Base-by-base conservation (phyloP, 139 green algal species). In the Chlorella sp. region DNA sequence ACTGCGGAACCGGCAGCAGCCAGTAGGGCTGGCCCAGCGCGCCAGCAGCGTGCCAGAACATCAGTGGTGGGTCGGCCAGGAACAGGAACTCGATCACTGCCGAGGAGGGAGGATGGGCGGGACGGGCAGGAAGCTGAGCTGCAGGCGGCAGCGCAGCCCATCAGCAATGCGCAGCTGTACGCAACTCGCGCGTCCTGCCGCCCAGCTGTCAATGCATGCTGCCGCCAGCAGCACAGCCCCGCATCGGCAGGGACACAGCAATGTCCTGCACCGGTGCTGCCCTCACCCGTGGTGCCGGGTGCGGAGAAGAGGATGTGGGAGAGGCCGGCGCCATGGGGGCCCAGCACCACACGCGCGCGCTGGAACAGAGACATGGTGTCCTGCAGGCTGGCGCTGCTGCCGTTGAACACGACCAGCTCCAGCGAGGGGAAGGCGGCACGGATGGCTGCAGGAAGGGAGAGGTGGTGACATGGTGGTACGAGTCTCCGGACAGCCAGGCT, bases 11-110 rank as follows among this genome's bases (percentile, higher is more conserved):
- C 14, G 86, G 86, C 41, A 88, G 65, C 73, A 85, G 65, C 82
- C 82, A 88, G 75, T 88, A 86, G 40, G 43, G n/a, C 64, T 81
- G 86, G 68, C 72, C 67, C 36, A 90, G 82, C 43, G 86, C 82
- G 13, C 38, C 86, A 16, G 86, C 51, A 26, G 76, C 82, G 86
- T 88, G 83, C 77, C 86, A 90, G 76, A 88, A 90, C 86, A 88
- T 88, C 54, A 90, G 83, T 40, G 86, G 82, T 7, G 86, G 82
- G 73, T 86, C 75, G 30, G 54, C 62, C 38, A 90, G 56, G 82
- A 90, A 88, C 7, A 81, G 58, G 76, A 90, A 90, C 83, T 90
- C 86, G 16, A 90, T 22, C 13, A 90, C 65, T 64, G 76, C 8
- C 46, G 11, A 11, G 11, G 34, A 24, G 75, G 2, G n/a, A n/a